Evolutionary conservation across 352 stramenopile genomes (phyloP).

Genomic region (Globisporangium emineosum): DNA sequence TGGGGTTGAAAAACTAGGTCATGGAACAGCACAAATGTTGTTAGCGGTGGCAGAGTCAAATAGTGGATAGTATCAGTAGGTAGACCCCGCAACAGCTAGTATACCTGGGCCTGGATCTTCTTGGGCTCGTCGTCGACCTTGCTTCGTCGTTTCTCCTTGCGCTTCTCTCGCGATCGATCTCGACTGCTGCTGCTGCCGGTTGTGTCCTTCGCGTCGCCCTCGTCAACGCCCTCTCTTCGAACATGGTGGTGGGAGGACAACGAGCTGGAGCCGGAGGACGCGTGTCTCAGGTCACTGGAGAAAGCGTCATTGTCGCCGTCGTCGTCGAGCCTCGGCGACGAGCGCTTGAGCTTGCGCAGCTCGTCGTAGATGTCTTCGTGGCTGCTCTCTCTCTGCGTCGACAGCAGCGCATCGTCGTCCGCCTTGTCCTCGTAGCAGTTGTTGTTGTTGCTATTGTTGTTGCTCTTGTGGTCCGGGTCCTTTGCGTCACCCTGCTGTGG

Average conservation of each 20-base stretch:
- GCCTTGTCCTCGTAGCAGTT: constrained; percentile 13
- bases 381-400: constrained; percentile 22
- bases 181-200: constrained; percentile 25
- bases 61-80: too few relatives aligned
- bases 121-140: constrained; percentile 70
- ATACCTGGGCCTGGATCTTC: constrained; percentile 58
- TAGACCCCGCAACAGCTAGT: too few relatives aligned
- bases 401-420: constrained; percentile 21
- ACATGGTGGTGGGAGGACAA: background rate
- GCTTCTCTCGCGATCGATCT: constrained; percentile 46
- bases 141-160: constrained; percentile 46
- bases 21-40: background rate
- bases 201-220: constrained; percentile 37
- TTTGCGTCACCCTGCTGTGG: constrained; percentile 14
- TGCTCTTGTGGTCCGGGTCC: constrained; percentile 27
- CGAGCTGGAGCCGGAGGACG: constrained; percentile 16
- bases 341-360: constrained; percentile 46
- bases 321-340: constrained; percentile 30
- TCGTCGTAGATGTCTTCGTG: constrained; percentile 60
- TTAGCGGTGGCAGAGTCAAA: background rate
- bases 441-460: constrained; percentile 18
- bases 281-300: constrained; percentile 17
- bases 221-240: constrained; percentile 19
- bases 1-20: constrained; percentile 76
- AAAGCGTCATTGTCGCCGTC: background rate